These are phyloP conservation scores for Pseudotsuga menziesii DNA, from an alignment of 75 land plant species.

Conservation along the genomic window DNA sequence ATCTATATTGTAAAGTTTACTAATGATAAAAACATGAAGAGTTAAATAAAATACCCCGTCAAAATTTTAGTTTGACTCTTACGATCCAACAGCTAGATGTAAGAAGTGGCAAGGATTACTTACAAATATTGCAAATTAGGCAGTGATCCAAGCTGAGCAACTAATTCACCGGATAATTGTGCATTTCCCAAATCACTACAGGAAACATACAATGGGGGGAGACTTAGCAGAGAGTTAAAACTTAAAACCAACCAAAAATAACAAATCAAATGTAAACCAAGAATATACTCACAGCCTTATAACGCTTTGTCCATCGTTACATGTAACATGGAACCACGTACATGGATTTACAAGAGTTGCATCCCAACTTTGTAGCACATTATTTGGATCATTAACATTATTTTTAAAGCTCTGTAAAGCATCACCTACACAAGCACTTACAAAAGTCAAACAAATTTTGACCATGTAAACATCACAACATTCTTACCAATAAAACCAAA, in stretches of 20 bases:
- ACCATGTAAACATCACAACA: too few species aligned
- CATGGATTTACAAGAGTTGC: constrained; percentile 93
- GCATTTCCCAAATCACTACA: constrained; percentile 94
- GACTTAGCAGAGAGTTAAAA: neutral
- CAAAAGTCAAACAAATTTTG: neutral
- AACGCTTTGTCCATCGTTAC: constrained; percentile 74
- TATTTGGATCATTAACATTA: constrained; percentile 62
- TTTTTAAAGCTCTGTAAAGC: constrained; percentile 64
- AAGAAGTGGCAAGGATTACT: neutral
- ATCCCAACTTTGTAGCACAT: constrained; percentile 97
- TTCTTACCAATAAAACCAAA: too few species aligned
- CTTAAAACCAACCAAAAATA: neutral
- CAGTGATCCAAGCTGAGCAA: constrained; percentile 75
- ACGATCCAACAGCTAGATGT: too few species aligned
- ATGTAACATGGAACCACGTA: constrained; percentile 98
- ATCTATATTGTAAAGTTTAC: too few species aligned
- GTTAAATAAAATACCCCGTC: too few species aligned
- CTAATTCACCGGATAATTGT: constrained; percentile 63
- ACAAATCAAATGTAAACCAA: neutral
- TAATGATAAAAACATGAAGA: too few species aligned
- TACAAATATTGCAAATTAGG: constrained; percentile 85
- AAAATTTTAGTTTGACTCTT: too few species aligned
- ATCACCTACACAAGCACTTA: constrained; percentile 58
- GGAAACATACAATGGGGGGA: neutral
- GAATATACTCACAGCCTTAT: constrained; percentile 75